These are phyloP conservation scores for Suillus occidentalis DNA, from an alignment of 768 basidiomycete species.

Conservation along the genomic window DNA sequence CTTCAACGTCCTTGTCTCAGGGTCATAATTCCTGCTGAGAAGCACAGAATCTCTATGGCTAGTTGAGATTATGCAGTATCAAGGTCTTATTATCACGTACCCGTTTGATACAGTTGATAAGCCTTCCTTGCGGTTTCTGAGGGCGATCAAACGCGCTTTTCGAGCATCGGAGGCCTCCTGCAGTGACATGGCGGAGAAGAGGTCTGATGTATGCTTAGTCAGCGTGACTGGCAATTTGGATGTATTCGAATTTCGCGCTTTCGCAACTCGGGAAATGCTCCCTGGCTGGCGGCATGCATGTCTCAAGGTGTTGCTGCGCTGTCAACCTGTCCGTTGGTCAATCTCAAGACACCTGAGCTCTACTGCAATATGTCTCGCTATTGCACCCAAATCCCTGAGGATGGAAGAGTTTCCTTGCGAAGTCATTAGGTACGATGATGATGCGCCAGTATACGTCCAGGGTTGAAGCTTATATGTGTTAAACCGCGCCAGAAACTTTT, in stretches of 20 bases:
- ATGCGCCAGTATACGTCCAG: neutral
- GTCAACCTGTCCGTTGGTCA: conserved; percentile 4
- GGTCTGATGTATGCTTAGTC: conserved; percentile 1
- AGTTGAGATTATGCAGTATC: conserved; percentile 15
- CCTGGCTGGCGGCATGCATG: conserved; percentile 33
- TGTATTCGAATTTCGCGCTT: neutral
- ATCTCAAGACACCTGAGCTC: conserved; percentile 29
- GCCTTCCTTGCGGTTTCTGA: conserved; percentile 72
- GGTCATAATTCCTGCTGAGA: conserved; percentile 86
- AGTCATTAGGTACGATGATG: conserved; percentile 54
- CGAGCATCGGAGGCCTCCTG: conserved; percentile 78
- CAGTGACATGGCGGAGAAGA: conserved; percentile 51
- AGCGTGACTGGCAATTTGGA: neutral
- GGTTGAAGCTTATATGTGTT: conserved; percentile 1
- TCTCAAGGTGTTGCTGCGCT: conserved; percentile 24
- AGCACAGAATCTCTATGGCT: conserved; percentile 48
- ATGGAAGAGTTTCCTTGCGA: conserved; percentile 71
- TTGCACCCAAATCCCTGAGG: conserved; percentile 36
- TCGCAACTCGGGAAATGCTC: conserved; percentile 23
- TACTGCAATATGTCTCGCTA: conserved; percentile 24
- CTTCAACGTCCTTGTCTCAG: conserved; percentile 75
- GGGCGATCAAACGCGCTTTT: conserved; percentile 76
- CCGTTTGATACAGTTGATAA: conserved; percentile 40
- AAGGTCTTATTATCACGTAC: conserved; percentile 33
- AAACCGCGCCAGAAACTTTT: conserved; percentile 68